phyloP scores from a whole-genome alignment of 2,329 filamentous ascomycete species.

The Phyllachora maydis region DNA sequence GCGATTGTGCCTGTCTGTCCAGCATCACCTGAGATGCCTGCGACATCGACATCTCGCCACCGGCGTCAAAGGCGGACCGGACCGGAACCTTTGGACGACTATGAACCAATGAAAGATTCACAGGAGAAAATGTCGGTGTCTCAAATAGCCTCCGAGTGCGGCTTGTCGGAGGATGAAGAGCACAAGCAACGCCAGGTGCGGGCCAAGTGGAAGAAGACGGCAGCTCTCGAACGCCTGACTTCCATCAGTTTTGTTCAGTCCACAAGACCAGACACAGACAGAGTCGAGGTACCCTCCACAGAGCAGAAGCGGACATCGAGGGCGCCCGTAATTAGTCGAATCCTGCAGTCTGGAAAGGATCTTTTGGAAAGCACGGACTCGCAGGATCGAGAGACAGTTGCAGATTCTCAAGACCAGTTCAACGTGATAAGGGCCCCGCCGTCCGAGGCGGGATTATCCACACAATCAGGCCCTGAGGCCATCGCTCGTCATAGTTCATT shows the following conservation, averaged over 20 bases:
- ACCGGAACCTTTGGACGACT: conserved; percentile 16
- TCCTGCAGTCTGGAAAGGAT: not conserved
- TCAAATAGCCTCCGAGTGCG: conserved; percentile 5
- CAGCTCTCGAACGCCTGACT: conserved; percentile 17
- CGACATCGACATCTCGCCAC: no score
- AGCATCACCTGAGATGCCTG: no score
- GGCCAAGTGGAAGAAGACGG: conserved; percentile 16
- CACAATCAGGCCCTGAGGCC: no score
- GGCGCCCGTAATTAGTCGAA: no score
- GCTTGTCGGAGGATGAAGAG: conserved; percentile 9
- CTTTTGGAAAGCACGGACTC: conserved; percentile 2
- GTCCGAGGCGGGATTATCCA: no score
- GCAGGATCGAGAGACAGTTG: conserved; percentile 5
- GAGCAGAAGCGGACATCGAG: conserved; percentile 7
- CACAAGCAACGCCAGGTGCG: conserved; percentile 16
- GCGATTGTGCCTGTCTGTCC: no score
- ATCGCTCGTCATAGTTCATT: no score
- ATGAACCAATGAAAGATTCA: conserved; percentile 23
- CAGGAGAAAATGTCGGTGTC: conserved; percentile 15
- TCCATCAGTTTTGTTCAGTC: conserved; percentile 15
- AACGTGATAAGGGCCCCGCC: no score
- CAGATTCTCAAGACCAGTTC: conserved; percentile 5
- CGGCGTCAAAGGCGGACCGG: no score
- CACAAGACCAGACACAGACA: no score
- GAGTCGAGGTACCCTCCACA: conserved; percentile 16